A percentile compares a stretch with the other conserved stretches of the same genome.
Evolutionary conservation across 169 alveolate species (phyloP).

Genomic region (Plasmodium chabaudi): DNA sequence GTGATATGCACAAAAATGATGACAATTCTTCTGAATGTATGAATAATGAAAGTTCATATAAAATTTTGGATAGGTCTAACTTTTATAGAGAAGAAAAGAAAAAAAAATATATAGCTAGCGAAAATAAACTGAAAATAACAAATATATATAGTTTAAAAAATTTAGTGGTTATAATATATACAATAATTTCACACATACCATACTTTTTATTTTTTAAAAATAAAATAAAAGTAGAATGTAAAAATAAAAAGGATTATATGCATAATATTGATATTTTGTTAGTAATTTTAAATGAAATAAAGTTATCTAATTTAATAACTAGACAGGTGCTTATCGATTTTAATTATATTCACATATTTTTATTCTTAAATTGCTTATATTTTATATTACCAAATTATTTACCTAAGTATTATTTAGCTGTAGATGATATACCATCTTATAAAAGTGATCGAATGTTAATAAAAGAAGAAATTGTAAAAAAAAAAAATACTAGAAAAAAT

Average conservation of each 20-base stretch:
- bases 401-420: constrained; percentile 41
- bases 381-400: constrained; percentile 58
- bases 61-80: background rate
- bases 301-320: constrained; percentile 36
- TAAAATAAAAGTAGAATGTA: constrained; percentile 48
- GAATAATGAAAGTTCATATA: background rate
- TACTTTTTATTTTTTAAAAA: constrained; percentile 70
- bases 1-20: background rate
- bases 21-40: background rate
- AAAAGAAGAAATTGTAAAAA: constrained; percentile 25
- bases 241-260: constrained; percentile 33
- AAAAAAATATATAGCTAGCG: background rate
- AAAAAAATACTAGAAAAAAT: background rate
- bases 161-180: constrained; percentile 53
- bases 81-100: constrained; percentile 30
- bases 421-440: constrained; percentile 57
- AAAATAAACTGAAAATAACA: constrained; percentile 37
- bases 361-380: constrained; percentile 49
- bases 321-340: constrained; percentile 41
- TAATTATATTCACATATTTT: constrained; percentile 56
- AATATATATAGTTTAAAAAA: constrained; percentile 45
- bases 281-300: constrained; percentile 41
- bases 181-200: constrained; percentile 72
- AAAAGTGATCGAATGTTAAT: constrained; percentile 10
- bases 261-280: constrained; percentile 34